These are phyloP conservation scores for Neohortaea acidophila DNA, from an alignment of 495 filamentous ascomycete genomes.

Conservation along the genomic window DNA sequence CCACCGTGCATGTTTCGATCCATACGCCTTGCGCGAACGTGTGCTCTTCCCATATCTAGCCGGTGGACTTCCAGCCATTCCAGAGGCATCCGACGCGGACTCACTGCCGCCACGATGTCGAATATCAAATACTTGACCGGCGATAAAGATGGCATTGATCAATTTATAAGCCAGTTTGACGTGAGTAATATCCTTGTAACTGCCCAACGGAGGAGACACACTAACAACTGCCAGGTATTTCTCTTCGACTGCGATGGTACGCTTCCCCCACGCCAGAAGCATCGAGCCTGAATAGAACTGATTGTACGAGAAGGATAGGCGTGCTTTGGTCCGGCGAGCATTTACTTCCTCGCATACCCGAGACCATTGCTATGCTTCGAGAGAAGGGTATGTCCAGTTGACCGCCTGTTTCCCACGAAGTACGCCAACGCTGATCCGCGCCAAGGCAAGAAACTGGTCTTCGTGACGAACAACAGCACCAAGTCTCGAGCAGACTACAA, in stretches of 20 bases:
- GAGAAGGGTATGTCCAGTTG: constrained; percentile 59
- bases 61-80: no score
- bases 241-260: constrained; percentile 94
- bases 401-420: no score
- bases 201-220: constrained; percentile 1
- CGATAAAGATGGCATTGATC: constrained; percentile 53
- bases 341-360: constrained; percentile 64
- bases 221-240: constrained; percentile 50
- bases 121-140: constrained; percentile 64
- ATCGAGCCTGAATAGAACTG: constrained; percentile 15
- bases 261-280: constrained; percentile 14
- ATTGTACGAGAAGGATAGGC: constrained; percentile 42
- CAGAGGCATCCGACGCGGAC: no score
- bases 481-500: constrained; percentile 86
- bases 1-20: no score
- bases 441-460: constrained; percentile 77
- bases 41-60: no score
- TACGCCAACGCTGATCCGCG: background rate
- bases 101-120: background rate
- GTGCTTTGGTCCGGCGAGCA: constrained; percentile 93
- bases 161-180: constrained; percentile 82
- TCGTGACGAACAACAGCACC: constrained; percentile 98
- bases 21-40: no score
- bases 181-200: constrained; percentile 37
- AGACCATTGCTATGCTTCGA: constrained; percentile 68